Conservation (phyloP, 2,329 filamentous ascomycete genomes). For the Anisogramma anomala region DNA sequence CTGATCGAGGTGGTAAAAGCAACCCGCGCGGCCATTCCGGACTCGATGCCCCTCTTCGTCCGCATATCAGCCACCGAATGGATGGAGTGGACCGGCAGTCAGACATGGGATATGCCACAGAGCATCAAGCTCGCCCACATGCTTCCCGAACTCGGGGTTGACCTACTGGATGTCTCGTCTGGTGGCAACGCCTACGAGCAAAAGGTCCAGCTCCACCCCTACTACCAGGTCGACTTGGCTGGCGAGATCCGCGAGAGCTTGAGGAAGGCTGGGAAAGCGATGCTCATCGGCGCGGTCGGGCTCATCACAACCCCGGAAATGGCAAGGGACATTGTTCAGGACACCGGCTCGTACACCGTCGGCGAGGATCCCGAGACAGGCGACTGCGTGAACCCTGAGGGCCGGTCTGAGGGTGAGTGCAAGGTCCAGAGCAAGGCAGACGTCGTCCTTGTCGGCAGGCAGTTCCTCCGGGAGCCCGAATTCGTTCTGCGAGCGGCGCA, state of each 20-base stretch:
- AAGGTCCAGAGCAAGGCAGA: conserved; percentile 43
- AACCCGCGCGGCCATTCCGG: conserved; percentile 40
- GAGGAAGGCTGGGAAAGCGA: conserved; percentile 30
- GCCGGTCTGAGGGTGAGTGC: conserved; percentile 25
- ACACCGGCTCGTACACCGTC: conserved; percentile 21
- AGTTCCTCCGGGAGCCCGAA: conserved; percentile 73
- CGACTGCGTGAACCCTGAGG: conserved; percentile 21
- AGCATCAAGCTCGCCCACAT: conserved; percentile 55
- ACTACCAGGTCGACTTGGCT: conserved; percentile 66
- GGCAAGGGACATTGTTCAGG: conserved; percentile 48
- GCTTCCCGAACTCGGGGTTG: conserved; percentile 62
- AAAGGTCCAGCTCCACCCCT: conserved; percentile 48
- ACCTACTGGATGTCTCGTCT: conserved; percentile 72
- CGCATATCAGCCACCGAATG: conserved; percentile 53
- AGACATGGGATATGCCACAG: conserved; percentile 59
- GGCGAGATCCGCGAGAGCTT: conserved; percentile 58
- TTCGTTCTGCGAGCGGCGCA: conserved; percentile 64
- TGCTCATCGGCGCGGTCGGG: conserved; percentile 67
- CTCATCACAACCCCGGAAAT: conserved; percentile 57
- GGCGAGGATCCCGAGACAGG: conserved; percentile 29
- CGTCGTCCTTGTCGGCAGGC: conserved; percentile 59
- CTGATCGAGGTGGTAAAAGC: conserved; percentile 42
- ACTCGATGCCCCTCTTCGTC: conserved; percentile 43
- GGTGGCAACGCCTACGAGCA: conserved; percentile 57
- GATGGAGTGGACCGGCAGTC: conserved; percentile 37